Evolutionary conservation across 73 alveolate species (phyloP).

Genomic region (Paramecium sexaurelia): DNA sequence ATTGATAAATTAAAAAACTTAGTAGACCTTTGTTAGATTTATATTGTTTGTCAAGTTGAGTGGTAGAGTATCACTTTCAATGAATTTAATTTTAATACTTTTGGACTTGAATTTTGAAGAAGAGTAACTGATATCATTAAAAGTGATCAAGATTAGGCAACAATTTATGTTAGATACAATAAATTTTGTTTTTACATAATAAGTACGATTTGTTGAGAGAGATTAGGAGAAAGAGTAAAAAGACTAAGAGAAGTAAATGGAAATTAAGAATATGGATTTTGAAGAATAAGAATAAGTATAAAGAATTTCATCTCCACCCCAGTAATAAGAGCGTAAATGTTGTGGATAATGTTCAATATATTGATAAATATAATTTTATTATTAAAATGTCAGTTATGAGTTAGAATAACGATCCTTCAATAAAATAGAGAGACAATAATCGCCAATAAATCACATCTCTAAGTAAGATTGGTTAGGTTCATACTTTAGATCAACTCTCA

Average conservation of each 20-base stretch:
- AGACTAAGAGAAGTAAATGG: background rate
- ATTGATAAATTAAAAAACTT: background rate
- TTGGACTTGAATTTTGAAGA: background rate
- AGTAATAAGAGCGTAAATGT: background rate
- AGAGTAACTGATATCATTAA: too few species aligned
- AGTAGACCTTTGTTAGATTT: background rate
- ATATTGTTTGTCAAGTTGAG: background rate
- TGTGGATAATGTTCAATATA: background rate
- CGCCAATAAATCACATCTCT: slow-evolving; percentile 45
- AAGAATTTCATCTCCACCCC: background rate
- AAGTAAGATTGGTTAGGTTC: background rate
- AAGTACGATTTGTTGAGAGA: background rate
- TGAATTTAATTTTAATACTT: background rate
- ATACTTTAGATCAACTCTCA: background rate
- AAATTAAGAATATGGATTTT: background rate
- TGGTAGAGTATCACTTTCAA: background rate
- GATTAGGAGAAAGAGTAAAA: background rate
- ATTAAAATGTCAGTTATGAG: slow-evolving; percentile 56
- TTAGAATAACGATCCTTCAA: background rate
- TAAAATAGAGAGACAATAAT: slow-evolving; percentile 2
- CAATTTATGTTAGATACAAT: too few species aligned
- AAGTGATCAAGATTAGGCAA: too few species aligned
- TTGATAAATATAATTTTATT: background rate
- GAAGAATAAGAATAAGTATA: background rate
- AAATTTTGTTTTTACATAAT: too few species aligned